Evolutionary conservation across 2,329 filamentous ascomycete species (phyloP).

Genomic region (Ophiocordyceps sinensis): DNA sequence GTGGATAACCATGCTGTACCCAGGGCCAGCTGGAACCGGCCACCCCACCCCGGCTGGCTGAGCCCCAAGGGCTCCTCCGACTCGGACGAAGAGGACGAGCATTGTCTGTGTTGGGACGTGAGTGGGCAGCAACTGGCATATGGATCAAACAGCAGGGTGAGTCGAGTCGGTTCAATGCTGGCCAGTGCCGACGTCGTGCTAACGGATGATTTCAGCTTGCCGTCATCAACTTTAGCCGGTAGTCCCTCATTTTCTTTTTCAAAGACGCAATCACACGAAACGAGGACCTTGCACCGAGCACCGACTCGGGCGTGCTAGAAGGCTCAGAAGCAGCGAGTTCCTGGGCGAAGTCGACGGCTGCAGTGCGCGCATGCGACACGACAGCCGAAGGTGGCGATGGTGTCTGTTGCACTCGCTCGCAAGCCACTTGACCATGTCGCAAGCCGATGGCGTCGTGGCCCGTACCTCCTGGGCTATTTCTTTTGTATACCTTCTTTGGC

Average conservation of each 20-base stretch:
- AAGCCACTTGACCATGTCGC: background rate
- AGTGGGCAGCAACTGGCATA: constrained; percentile 48
- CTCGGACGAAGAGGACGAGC: constrained; percentile 43
- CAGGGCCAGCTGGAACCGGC: constrained; percentile 43
- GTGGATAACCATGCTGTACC: constrained; percentile 43
- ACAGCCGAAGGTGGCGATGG: no score
- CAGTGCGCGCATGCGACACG: no score
- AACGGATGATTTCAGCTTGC: constrained; percentile 23
- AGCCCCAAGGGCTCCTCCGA: constrained; percentile 39
- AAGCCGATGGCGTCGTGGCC: background rate
- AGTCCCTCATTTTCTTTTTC: background rate
- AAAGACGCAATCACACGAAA: background rate
- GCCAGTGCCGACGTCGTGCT: background rate
- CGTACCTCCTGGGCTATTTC: background rate
- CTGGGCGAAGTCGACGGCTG: no score
- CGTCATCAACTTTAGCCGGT: constrained; percentile 35
- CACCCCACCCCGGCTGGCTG: constrained; percentile 41
- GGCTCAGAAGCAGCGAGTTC: no score
- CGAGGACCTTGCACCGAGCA: background rate
- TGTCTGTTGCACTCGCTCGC: no score
- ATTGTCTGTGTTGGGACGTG: constrained; percentile 48
- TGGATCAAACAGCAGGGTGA: constrained; percentile 46
- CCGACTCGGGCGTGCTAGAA: background rate
- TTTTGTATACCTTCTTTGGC: background rate
- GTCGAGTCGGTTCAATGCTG: constrained; percentile 14